Base-by-base conservation (phyloP, 1,284 basidiomycete genomes). In the Tilletia setariae region DNA sequence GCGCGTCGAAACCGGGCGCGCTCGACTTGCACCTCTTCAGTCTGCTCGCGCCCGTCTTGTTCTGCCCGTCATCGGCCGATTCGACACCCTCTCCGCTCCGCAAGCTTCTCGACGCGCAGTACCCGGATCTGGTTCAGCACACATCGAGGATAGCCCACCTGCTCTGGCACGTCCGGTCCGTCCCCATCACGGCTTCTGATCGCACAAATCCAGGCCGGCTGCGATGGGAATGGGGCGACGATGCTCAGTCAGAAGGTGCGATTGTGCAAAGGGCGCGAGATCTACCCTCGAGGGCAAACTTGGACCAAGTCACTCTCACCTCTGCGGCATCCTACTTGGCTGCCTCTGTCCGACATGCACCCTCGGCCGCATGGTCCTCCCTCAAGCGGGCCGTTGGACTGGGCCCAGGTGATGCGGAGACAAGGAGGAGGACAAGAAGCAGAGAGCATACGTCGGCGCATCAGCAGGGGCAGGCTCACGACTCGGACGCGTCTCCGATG, bases 21-120 rank as follows among this genome's bases (percentile, higher is more conserved):
- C 28, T 61, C 56, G 56, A 61, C 30, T 16, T 30, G 9, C 56
- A 61, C 30, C 56, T 61, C 56, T 61, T 61, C 56, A 61, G 56
- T 30, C 28, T 61, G 13, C 23, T 61, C 28, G 56, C 32, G 8
- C 56, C 56, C 30, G 13, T 61, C 15, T 30, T 61, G 30, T 35
- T 61, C 28, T 16, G 2, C 28, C 15, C 30, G 16, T 16, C 56
- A 16, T 32, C 15, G 28, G 11, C 30, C 56, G 28, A 16, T 9
- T 13, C 25, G 16, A 11, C 2, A 11, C 28, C 28, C 3, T n/a
- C 32, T 13, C 56, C 56, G 28, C 19, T 61, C 16, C 13, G 28
- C 19, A 30, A 25, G 25, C n/a, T 61, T 13, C 28, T 61, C 28
- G 16, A 30, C 8, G 32, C 30, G 1, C 56, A 40, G n/a, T 61